Conservation (phyloP, 2,329 filamentous ascomycete species). For the Sporothrix humicola region DNA sequence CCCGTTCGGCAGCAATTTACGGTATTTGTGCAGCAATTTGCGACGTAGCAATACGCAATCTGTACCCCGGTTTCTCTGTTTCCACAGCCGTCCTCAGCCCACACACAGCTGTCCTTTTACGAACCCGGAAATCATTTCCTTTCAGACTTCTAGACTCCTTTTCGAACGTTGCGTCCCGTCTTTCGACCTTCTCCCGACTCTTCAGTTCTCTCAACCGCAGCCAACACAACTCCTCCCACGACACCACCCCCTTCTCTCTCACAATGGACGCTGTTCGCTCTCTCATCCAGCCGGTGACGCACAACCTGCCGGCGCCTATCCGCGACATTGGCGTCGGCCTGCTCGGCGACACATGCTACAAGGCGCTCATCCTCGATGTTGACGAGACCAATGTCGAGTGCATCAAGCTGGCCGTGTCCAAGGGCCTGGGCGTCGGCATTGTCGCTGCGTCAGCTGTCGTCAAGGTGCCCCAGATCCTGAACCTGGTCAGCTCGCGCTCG, state of each 20-base stretch:
- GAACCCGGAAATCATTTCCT: conserved; percentile 18
- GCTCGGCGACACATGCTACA: conserved; percentile 84
- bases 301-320: conserved; percentile 75
- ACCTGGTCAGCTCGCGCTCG: conserved; percentile 81
- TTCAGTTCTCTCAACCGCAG: not conserved
- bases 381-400: conserved; percentile 78
- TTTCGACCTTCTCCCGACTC: not conserved
- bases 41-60: conserved; percentile 21
- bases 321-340: conserved; percentile 77
- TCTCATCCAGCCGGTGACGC: conserved; percentile 70
- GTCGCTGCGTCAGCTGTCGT: conserved; percentile 88
- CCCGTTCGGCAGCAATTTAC: conserved; percentile 12
- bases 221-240: no score
- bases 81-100: not conserved
- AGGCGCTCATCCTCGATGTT: conserved; percentile 81
- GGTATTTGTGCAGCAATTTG: conserved; percentile 9
- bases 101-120: conserved; percentile 10
- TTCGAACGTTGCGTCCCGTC: not conserved
- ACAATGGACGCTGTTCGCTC: conserved; percentile 67
- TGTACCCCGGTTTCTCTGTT: conserved; percentile 3
- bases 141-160: not conserved
- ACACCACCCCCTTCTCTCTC: conserved; percentile 19
- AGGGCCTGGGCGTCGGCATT: conserved; percentile 91
- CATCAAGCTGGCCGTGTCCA: conserved; percentile 87
- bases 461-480: conserved; percentile 96